Percentiles rank a stretch among this genome's conserved stretches.
Conservation (phyloP, 2,329 filamentous ascomycete species). For the Aspergillus quadricinctus region DNA sequence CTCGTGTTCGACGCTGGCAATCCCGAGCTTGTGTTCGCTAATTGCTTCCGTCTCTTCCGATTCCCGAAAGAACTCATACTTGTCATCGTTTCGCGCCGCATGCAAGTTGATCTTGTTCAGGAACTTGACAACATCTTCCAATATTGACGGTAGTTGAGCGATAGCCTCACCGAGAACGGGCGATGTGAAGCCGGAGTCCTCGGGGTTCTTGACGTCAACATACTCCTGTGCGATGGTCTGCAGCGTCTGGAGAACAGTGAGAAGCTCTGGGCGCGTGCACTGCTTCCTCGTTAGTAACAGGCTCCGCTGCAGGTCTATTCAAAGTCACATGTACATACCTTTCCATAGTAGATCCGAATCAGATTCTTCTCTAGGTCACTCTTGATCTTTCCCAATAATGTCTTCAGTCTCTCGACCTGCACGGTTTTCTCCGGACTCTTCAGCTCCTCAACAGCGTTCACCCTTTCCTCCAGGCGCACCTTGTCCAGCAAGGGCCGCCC, state of each 20-base stretch:
- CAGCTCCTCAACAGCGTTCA: constrained; percentile 82
- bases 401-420: constrained; percentile 68
- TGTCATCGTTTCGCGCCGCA: constrained; percentile 82
- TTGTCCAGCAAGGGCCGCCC: constrained; percentile 82
- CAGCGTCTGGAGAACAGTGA: constrained; percentile 78
- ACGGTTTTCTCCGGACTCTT: constrained; percentile 62
- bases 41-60: constrained; percentile 85
- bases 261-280: constrained; percentile 82
- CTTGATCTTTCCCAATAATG: constrained; percentile 65
- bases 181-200: constrained; percentile 69
- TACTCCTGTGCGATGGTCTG: constrained; percentile 79
- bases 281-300: constrained; percentile 21
- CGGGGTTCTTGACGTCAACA: constrained; percentile 58
- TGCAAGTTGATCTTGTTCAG: constrained; percentile 81
- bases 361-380: constrained; percentile 88
- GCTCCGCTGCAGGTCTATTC: not conserved
- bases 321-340: constrained; percentile 39
- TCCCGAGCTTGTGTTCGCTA: constrained; percentile 80
- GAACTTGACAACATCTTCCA: constrained; percentile 66
- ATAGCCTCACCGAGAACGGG: constrained; percentile 67
- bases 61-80: constrained; percentile 89
- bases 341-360: constrained; percentile 95
- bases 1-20: constrained; percentile 86
- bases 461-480: constrained; percentile 67
- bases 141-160: constrained; percentile 69